These are phyloP conservation scores for Pistacia vera DNA, from an alignment of 345 rosid species.

Conservation along the genomic window DNA sequence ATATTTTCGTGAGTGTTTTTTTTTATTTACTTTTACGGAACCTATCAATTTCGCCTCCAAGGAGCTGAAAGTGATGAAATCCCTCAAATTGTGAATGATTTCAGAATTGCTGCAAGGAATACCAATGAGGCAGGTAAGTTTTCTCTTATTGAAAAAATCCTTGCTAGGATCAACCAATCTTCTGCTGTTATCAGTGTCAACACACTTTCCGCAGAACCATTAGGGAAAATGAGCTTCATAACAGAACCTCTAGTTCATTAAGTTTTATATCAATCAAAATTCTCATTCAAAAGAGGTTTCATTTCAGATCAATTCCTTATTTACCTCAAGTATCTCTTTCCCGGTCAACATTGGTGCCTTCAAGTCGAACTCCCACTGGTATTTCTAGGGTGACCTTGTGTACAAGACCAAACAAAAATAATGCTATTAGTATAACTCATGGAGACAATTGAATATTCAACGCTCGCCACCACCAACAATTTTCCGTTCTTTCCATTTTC, in stretches of 20 bases:
- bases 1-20: no score
- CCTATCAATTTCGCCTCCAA: no score
- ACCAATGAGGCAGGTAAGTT: no score
- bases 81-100: no score
- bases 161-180: slow-evolving; percentile 80
- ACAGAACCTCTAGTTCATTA: background rate
- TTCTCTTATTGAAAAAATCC: no score
- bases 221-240: background rate
- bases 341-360: slow-evolving; percentile 78
- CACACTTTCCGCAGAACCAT: slow-evolving; percentile 23
- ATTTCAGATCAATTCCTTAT: slow-evolving; percentile 9
- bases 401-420: slow-evolving; percentile 9
- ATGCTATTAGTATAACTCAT: background rate
- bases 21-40: no score
- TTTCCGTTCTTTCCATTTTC: background rate
- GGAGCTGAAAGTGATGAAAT: no score
- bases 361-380: slow-evolving; percentile 87
- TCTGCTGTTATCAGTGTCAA: slow-evolving; percentile 87
- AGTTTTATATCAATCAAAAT: background rate
- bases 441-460: background rate
- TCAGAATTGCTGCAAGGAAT: no score
- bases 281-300: background rate
- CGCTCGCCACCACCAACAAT: background rate
- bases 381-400: slow-evolving; percentile 77
- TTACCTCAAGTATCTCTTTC: slow-evolving; percentile 94